Evolutionary conservation across 345 rosid species (phyloP).

Genomic region (Syzygium aromaticum): DNA sequence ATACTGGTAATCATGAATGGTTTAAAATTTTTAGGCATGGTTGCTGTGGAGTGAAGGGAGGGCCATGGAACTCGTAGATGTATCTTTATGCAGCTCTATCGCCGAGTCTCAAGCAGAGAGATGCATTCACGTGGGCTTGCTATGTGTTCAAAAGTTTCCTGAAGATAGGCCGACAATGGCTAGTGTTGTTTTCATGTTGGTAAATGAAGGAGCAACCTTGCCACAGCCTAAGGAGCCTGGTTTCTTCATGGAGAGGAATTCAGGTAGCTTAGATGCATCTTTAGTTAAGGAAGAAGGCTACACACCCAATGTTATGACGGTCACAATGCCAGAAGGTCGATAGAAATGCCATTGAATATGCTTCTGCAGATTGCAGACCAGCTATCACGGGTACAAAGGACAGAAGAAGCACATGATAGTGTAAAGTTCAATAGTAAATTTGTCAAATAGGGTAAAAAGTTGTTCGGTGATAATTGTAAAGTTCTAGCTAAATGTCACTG

Average conservation of each 20-base stretch:
- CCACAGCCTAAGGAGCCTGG: conserved; percentile 14
- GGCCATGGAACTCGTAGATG: conserved; percentile 2
- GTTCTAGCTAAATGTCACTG: too few relatives aligned
- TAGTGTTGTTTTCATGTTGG: too few relatives aligned
- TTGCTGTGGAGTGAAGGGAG: conserved; percentile 7
- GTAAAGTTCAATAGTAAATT: too few relatives aligned
- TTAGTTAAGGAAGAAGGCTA: neutral
- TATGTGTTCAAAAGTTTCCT: conserved; percentile 14
- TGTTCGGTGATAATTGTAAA: too few relatives aligned
- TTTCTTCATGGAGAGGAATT: conserved; percentile 1
- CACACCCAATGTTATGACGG: neutral
- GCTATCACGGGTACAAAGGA: neutral
- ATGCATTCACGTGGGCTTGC: conserved; percentile 8
- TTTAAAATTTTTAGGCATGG: conserved; percentile 12
- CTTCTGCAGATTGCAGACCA: neutral
- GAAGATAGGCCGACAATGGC: too few relatives aligned
- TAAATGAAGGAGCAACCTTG: neutral
- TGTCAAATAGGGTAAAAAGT: too few relatives aligned
- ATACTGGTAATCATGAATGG: too few relatives aligned
- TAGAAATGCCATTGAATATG: neutral
- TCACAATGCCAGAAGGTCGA: neutral
- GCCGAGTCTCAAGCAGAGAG: neutral
- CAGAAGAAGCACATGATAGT: neutral
- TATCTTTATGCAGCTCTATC: neutral
- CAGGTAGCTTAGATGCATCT: too few relatives aligned